Evolutionary conservation across 345 rosid species (phyloP), one percentile per base, ranked within the genome.

Genomic region (Gossypium mustelinum): DNA sequence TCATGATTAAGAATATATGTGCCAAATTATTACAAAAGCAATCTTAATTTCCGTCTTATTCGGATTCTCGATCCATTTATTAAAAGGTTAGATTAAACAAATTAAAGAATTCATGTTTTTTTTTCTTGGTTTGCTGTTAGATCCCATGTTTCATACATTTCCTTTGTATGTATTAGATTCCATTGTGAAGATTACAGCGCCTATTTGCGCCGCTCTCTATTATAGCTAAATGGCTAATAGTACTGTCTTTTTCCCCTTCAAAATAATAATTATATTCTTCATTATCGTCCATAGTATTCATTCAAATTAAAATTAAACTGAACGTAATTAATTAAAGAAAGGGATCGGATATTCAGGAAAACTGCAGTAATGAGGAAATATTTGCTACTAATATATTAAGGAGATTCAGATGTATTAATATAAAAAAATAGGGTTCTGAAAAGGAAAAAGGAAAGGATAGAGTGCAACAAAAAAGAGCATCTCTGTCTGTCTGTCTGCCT

Each of bases 401-500:
- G 25, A 56, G 71, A 74, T 73, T 43, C 43, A 73, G 70, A 44
- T 70, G 57, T 47, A 47, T 47, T 22, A 50, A 68, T 22, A 34
- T 25, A 69, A 22, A 43, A 9, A 13, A 50, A 51, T 51, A 34
- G 5, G 41, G 18, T 17, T 51, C 18, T 13, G 55, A 16, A 2
- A 13, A 51, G 29, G 5, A 13, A 47, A 7, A 22, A 48, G 58
- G 39, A 50, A 51, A 8, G 58, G 48, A 68, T 54, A 54, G 55
- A 25, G 43, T 34, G 27, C 59, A 50, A 52, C 22, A 64, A 20
- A 78, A 68, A 68, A 70, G 68, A 75, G 57, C 62, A 70, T 75
- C 65, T 76, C 56, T 74, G 74, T 57, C 74, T 59, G 18, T 76
- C 56, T 74, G 74, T 48, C 74, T 51, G 18, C 0, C 63, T 27